Conservation (phyloP, 768 basidiomycete genomes). For the Serendipita sp. region DNA sequence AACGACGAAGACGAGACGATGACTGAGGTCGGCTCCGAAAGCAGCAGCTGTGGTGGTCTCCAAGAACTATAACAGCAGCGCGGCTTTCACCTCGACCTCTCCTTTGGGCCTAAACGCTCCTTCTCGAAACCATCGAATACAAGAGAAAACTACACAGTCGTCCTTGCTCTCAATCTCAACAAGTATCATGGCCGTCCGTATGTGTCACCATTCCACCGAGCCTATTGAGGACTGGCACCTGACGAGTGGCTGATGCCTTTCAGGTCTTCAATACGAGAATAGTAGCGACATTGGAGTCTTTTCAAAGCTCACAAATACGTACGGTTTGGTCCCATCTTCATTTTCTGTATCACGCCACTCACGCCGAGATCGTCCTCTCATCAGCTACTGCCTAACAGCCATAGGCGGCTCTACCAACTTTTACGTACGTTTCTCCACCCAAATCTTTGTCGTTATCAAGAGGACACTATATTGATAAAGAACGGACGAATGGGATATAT, state of each 20-base stretch:
- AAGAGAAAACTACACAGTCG: neutral
- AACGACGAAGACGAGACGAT: too few relatives aligned
- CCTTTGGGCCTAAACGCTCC: too few relatives aligned
- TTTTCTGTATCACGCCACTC: neutral
- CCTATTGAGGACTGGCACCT: slow-evolving; percentile 10
- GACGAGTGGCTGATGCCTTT: slow-evolving; percentile 7
- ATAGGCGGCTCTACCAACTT: slow-evolving; percentile 95
- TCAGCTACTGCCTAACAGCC: slow-evolving; percentile 82
- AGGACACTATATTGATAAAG: too few relatives aligned
- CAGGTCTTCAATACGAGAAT: slow-evolving; percentile 88
- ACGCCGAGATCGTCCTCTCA: neutral
- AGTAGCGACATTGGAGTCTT: slow-evolving; percentile 94
- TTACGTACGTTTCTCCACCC: slow-evolving; percentile 28
- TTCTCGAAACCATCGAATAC: neutral
- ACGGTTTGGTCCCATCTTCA: neutral
- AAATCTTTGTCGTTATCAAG: neutral
- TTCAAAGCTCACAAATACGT: slow-evolving; percentile 83
- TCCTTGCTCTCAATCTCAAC: neutral
- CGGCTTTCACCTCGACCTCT: neutral
- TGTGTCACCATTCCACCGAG: slow-evolving; percentile 15
- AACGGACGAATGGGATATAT: too few relatives aligned
- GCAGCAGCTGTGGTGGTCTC: too few relatives aligned
- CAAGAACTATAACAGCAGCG: too few relatives aligned
- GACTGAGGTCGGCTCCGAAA: too few relatives aligned
- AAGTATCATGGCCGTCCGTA: slow-evolving; percentile 49